A percentile compares a stretch with the other conserved stretches of the same genome.
Conservation (phyloP, 495 filamentous ascomycete genomes). For the Filosporella fistucella region DNA sequence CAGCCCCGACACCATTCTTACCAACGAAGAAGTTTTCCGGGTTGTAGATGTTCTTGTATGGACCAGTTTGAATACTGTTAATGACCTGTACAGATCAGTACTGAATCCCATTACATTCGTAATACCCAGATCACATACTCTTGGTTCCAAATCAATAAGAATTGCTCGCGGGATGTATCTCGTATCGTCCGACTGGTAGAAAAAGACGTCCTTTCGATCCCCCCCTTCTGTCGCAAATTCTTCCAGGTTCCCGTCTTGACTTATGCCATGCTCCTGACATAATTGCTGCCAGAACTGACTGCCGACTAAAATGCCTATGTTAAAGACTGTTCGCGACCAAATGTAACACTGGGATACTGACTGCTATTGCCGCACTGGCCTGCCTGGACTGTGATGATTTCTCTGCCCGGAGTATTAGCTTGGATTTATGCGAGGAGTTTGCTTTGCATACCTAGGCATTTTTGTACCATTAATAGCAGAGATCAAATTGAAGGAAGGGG, state of each 20-base stretch:
- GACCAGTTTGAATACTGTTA: slow-evolving; percentile 82
- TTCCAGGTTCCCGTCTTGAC: slow-evolving; percentile 91
- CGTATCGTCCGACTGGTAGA: slow-evolving; percentile 98
- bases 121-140: slow-evolving; percentile 46
- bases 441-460: slow-evolving; percentile 46
- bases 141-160: slow-evolving; percentile 88
- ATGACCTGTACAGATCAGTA: slow-evolving; percentile 59
- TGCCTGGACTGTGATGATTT: slow-evolving; percentile 98
- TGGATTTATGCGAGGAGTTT: not conserved
- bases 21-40: slow-evolving; percentile 97
- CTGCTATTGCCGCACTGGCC: slow-evolving; percentile 99
- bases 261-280: slow-evolving; percentile 96
- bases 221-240: slow-evolving; percentile 95
- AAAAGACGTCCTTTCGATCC: slow-evolving; percentile 98
- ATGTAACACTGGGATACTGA: slow-evolving; percentile 41
- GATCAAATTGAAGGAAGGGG: no score
- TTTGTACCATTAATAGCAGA: slow-evolving; percentile 16
- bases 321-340: slow-evolving; percentile 6
- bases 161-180: slow-evolving; percentile 97
- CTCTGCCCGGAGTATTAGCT: slow-evolving; percentile 48
- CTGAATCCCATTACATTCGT: not conserved
- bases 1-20: slow-evolving; percentile 85
- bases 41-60: slow-evolving; percentile 98
- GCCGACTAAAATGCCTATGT: slow-evolving; percentile 54
- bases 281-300: slow-evolving; percentile 97